These are phyloP conservation scores for Fusarium sp. DNA, from an alignment of 2,329 filamentous ascomycete species.

Conservation along the genomic window DNA sequence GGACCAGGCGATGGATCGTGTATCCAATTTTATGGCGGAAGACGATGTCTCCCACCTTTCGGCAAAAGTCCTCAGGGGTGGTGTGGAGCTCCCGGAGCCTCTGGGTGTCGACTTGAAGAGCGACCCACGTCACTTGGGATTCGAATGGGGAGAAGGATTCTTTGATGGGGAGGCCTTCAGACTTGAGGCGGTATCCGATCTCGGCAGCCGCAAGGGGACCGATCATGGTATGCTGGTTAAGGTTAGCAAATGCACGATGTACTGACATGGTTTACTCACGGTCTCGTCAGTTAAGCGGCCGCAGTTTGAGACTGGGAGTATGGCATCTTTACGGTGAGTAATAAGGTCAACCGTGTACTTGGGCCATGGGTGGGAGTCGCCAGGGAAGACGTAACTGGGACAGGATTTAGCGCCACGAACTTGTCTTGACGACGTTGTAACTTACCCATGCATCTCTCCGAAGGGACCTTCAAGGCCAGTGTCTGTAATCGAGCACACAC, in stretches of 20 bases:
- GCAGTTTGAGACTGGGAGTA: constrained; percentile 23
- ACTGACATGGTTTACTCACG: constrained; percentile 1
- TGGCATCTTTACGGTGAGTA: constrained; percentile 25
- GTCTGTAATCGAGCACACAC: constrained; percentile 59
- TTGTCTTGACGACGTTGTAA: too few relatives aligned
- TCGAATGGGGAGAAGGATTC: constrained; percentile 60
- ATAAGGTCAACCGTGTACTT: constrained; percentile 21
- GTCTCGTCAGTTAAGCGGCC: constrained; percentile 30
- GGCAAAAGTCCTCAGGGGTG: constrained; percentile 53
- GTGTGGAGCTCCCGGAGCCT: constrained; percentile 68
- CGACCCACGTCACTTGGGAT: constrained; percentile 62
- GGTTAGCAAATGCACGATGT: not conserved
- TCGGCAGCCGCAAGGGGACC: constrained; percentile 32
- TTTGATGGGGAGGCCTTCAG: constrained; percentile 55
- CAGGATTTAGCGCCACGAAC: not conserved
- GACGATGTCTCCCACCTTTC: constrained; percentile 57
- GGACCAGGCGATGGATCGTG: constrained; percentile 58
- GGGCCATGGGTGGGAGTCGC: constrained; percentile 13
- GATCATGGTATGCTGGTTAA: constrained; percentile 28
- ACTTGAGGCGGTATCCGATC: constrained; percentile 19
- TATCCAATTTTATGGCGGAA: constrained; percentile 56
- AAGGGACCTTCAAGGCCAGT: constrained; percentile 38
- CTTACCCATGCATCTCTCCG: constrained; percentile 47
- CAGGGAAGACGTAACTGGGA: constrained; percentile 25
- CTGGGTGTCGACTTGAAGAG: constrained; percentile 67